phyloP scores from a whole-genome alignment of 129 eudicot species.

The Tagetes patula region DNA sequence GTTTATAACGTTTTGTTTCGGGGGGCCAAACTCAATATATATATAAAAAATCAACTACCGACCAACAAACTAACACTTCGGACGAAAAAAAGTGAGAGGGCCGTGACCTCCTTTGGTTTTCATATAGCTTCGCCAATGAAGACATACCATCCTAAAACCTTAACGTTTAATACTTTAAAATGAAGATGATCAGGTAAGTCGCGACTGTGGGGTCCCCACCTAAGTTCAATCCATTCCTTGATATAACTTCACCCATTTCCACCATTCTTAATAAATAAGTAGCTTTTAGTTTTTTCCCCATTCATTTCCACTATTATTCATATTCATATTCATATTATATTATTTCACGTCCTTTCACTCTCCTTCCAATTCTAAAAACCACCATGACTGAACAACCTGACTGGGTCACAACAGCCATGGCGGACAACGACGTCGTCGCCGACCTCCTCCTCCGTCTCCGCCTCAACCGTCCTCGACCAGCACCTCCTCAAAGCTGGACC shows the following conservation, averaged over 20 bases:
- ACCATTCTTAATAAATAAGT: slow-evolving; percentile 18
- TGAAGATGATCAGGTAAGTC: no score
- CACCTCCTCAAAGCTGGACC: slow-evolving; percentile 50
- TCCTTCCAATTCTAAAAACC: not conserved
- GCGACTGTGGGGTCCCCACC: slow-evolving; percentile 26
- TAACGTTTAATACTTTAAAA: no score
- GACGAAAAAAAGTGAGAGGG: no score
- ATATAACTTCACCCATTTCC: slow-evolving; percentile 36
- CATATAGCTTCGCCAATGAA: no score
- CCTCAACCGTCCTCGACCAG: slow-evolving; percentile 11
- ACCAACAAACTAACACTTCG: no score
- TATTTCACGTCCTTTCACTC: not conserved
- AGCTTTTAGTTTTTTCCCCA: slow-evolving; percentile 23
- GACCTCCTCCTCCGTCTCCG: slow-evolving; percentile 46
- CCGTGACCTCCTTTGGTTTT: no score
- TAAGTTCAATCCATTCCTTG: slow-evolving; percentile 41
- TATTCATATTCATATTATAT: no score
- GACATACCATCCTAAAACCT: no score
- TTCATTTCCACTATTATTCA: not conserved
- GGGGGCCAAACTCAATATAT: no score
- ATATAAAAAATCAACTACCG: no score
- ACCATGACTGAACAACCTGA: slow-evolving; percentile 42
- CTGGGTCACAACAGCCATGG: slow-evolving; percentile 45
- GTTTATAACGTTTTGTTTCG: no score
- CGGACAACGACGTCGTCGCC: slow-evolving; percentile 44